Base-by-base conservation (phyloP, 202 grass and related monocot species). In the Musa balbisiana region DNA sequence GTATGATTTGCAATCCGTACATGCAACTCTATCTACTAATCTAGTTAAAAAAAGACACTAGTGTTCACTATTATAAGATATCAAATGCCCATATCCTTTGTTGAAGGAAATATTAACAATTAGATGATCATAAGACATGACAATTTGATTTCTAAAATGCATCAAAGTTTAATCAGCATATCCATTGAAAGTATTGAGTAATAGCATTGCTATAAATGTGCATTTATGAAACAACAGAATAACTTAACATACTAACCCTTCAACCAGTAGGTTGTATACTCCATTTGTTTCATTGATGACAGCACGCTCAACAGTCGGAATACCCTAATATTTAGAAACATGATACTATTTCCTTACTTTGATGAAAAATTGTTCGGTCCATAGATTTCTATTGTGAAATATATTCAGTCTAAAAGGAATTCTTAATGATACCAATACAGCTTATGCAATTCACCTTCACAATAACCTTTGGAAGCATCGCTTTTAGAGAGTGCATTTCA, bases 301-400 rank as follows among this genome's bases (percentile, higher is more conserved):
- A 81, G 73, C 94, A 78, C 94, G 87, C 83, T 97, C 88, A 80
- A 82, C 94, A 83, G 88, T 89, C 84, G 90, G 84, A 64, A 97
- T 91, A 21, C 94, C 94, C 90, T 93, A 69, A 68, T 79, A 73
- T 63, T 22, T 51, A 76, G 0, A 74, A 82, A 86, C 62, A 67
- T 10, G 25, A 51, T 50, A 60, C 3, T 51, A 49, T 6, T 70
- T 2, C 19, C 66, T 69, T n/a, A 69, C 8, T 10, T 69, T 33
- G 1, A 49, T 2, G 0, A 6, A 17, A 14, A 52, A 51, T 33
- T 24, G 53, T 54, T 62, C 16, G 62, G n/a, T 23, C 3, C 16
- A 26, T 26, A 51, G 27, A 25, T 13, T 53, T 33, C 12, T 10
- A 19, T 27, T 8, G 9, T 51, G 13, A 55, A 26, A 53, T 52